Base-by-base conservation (phyloP, 176 grass and related monocot genomes). In the Coix lacrymajobi region DNA sequence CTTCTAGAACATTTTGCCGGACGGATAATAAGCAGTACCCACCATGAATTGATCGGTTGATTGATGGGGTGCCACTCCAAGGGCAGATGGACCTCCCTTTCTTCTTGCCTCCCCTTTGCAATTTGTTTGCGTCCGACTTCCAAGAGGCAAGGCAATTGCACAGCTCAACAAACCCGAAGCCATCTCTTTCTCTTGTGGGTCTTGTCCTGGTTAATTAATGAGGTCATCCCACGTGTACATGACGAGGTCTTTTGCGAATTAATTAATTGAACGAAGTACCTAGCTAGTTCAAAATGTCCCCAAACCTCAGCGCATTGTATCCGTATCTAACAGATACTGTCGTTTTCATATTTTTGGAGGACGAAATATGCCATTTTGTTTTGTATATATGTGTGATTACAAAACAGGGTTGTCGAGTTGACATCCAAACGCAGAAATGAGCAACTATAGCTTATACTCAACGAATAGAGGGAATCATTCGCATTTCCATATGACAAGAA, bases 221-320 rank as follows among this genome's bases (percentile, higher is more conserved):
- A n/a, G 9, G 73, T 78, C 79, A 83, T 45, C 25, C 3, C 0
- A 2, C 80, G 13, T 78, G 24, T 65, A 14, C 79, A 78, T 87
- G 49, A 32, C 49, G 2, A 52, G 49, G 48, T 51, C 48, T 22
- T 17, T 52, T 3, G 7, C 49, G 0, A 7, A 52, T 52, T 52
- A 39, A 4, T 4, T 37, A 51, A 51, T 20, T 17, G 45, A 48
- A 48, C 45, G 3, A 17, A 48, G 4, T 48, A 48, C n/a, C n/a
- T n/a, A n/a, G n/a, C n/a, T n/a, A n/a, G n/a, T n/a, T n/a, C n/a
- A n/a, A n/a, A n/a, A n/a, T n/a, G n/a, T n/a, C n/a, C n/a, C n/a
- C n/a, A n/a, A n/a, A n/a, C n/a, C n/a, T n/a, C n/a, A n/a, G n/a
- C n/a, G n/a, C n/a, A n/a, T n/a, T n/a, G n/a, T n/a, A n/a, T n/a